These are phyloP conservation scores for Phytophthora litchii DNA, from an alignment of 352 stramenopile genomes.

Conservation along the genomic window DNA sequence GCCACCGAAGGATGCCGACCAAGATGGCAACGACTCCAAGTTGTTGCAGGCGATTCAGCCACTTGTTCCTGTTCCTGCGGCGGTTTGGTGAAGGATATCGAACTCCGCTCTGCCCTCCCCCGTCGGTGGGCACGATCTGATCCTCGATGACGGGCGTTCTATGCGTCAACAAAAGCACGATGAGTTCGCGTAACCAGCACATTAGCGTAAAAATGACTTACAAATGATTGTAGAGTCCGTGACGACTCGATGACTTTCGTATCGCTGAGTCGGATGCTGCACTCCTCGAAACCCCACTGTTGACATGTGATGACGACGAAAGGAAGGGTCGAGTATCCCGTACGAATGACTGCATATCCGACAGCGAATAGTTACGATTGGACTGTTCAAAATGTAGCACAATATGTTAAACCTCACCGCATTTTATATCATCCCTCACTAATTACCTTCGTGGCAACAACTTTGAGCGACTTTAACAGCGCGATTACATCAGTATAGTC, in stretches of 20 bases:
- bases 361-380: slow-evolving; percentile 84
- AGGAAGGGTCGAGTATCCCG: slow-evolving; percentile 58
- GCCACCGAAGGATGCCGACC: slow-evolving; percentile 53
- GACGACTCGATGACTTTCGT: slow-evolving; percentile 57
- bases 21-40: slow-evolving; percentile 46
- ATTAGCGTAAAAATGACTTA: slow-evolving; percentile 31
- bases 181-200: not conserved
- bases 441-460: slow-evolving; percentile 76
- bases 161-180: not conserved
- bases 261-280: slow-evolving; percentile 57
- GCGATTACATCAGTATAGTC: slow-evolving; percentile 95
- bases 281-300: slow-evolving; percentile 42
- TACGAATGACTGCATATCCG: slow-evolving; percentile 85
- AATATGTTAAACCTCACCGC: slow-evolving; percentile 4
- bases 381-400: slow-evolving; percentile 45
- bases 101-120: slow-evolving; percentile 17
- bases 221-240: slow-evolving; percentile 55
- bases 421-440: not conserved
- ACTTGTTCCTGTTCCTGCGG: slow-evolving; percentile 34
- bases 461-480: slow-evolving; percentile 85
- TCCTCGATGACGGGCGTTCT: slow-evolving; percentile 78
- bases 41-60: slow-evolving; percentile 43
- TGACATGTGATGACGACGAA: slow-evolving; percentile 46
- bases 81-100: slow-evolving; percentile 22
- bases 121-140: slow-evolving; percentile 40